A percentile compares a stretch with the other conserved stretches of the same genome.
Evolutionary conservation across 306 rosid species (phyloP).

Genomic region (Sindora glabra): DNA sequence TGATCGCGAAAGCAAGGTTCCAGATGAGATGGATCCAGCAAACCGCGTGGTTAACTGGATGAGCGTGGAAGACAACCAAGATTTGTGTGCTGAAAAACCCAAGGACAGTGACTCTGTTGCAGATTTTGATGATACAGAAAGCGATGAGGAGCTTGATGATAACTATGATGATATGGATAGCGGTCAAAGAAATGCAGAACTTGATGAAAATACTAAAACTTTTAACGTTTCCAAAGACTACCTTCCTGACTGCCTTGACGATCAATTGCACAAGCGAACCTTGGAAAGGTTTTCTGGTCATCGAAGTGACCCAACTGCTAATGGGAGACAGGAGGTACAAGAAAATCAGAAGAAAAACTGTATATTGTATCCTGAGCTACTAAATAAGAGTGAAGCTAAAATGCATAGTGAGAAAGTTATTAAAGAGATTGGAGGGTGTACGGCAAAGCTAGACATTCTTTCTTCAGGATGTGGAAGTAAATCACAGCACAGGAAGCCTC

Average conservation of each 20-base stretch:
- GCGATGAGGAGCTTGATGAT: conserved; percentile 40
- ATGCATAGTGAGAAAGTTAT: conserved; percentile 15
- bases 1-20: conserved; percentile 19
- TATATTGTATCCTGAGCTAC: conserved; percentile 8
- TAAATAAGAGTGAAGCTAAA: conserved; percentile 16
- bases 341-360: conserved; percentile 19
- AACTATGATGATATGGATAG: conserved; percentile 18
- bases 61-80: conserved; percentile 64
- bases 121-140: conserved; percentile 44
- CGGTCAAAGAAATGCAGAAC: conserved; percentile 23
- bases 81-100: conserved; percentile 26
- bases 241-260: conserved; percentile 16
- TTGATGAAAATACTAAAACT: conserved; percentile 12
- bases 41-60: conserved; percentile 60
- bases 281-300: conserved; percentile 5
- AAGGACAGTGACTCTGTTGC: conserved; percentile 36
- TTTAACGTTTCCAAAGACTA: conserved; percentile 9
- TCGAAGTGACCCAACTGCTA: conserved; percentile 11
- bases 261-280: background rate
- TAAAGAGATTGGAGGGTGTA: conserved; percentile 14
- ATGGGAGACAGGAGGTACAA: conserved; percentile 17
- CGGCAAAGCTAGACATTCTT: background rate
- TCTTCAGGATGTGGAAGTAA: conserved; percentile 23
- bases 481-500: conserved; percentile 43
- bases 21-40: conserved; percentile 11